Base-by-base conservation (phyloP, 2,329 filamentous ascomycete species). In the Trichophyton mentagrophytes region DNA sequence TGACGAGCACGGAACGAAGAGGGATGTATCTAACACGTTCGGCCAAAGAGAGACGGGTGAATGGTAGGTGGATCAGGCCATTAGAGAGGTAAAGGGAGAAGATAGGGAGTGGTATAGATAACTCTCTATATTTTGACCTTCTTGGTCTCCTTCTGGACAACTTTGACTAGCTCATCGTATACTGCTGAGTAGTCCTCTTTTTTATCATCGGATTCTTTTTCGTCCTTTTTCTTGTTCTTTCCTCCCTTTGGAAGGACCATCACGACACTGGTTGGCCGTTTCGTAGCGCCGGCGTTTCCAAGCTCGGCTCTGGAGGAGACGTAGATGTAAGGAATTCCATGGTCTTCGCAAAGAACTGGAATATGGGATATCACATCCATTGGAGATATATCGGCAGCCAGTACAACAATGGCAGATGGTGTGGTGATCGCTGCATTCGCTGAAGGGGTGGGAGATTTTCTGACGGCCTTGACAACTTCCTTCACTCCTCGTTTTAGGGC, bases 291-390 rank as follows among this genome's bases (percentile, higher is more conserved):
- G 2, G 93, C 92, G 67, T 89, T 89, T 70, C 93, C 93, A 61
- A 99, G 85, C 79, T 97, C 92, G 64, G 90, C 92, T 68, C 93
- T 87, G 70, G 88, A 95, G 63, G 86, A 85, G 69, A 99, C 89
- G 76, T 95, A 99, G 75, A 99, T 85, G 79, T 97, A 99, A 38
- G 93, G 93, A 63, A 96, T 89, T 76, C 89, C 89, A 82, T 96
- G 91, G 78, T 97, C 92, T 79, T 99, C 93, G 82, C 93, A 97
- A 62, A 97, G 86, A 61, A 99, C 89, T 69, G 93, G 93, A 66
- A 99, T 89, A 78, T 99, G 93, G 63, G 89, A 93, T 78, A 99
- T 96, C 74, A 99, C 93, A 76, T 99, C 93, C 86, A 93, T 92
- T 66, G 93, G 93, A 59, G 89, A 96, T 79, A 99, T 97, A 77